Percentiles rank a stretch among this genome's conserved stretches.
Evolutionary conservation across 192 early-diverging fungal species (phyloP).

Genomic region (Martensiomyces pterosporus): DNA sequence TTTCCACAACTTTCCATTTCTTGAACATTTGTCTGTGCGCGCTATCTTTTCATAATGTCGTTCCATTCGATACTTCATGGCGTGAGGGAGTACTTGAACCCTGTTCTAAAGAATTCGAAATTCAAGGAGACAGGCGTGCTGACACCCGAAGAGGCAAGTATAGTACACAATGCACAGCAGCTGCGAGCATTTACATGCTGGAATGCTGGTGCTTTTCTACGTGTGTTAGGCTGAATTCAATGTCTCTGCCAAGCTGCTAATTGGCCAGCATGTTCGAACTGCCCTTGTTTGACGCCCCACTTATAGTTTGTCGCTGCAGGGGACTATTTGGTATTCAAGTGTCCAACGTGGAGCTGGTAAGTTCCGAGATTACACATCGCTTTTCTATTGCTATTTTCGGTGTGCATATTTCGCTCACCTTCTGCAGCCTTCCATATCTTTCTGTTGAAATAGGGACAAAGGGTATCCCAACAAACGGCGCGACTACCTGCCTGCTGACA

Average conservation of each 20-base stretch:
- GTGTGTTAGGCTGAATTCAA: background rate
- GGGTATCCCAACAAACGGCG: slow-evolving; percentile 72
- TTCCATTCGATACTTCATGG: slow-evolving; percentile 64
- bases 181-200: too few species aligned
- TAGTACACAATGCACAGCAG: too few species aligned
- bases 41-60: slow-evolving; percentile 46
- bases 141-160: slow-evolving; percentile 87
- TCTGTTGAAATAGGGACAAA: slow-evolving; percentile 43
- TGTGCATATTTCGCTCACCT: too few species aligned
- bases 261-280: too few species aligned
- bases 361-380: too few species aligned
- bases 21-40: background rate
- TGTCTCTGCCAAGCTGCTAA: slow-evolving; percentile 1
- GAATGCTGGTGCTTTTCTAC: background rate
- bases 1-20: background rate
- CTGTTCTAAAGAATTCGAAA: slow-evolving; percentile 89
- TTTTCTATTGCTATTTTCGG: too few species aligned
- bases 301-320: slow-evolving; percentile 88
- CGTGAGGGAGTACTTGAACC: slow-evolving; percentile 87
- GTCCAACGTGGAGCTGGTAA: slow-evolving; percentile 94
- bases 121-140: slow-evolving; percentile 95
- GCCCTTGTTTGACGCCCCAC: too few species aligned
- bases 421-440: too few species aligned
- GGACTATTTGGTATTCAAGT: slow-evolving; percentile 97
- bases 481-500: slow-evolving; percentile 78